phyloP scores from a whole-genome alignment of 345 rosid species.

The Cardiospermum halicacabum region DNA sequence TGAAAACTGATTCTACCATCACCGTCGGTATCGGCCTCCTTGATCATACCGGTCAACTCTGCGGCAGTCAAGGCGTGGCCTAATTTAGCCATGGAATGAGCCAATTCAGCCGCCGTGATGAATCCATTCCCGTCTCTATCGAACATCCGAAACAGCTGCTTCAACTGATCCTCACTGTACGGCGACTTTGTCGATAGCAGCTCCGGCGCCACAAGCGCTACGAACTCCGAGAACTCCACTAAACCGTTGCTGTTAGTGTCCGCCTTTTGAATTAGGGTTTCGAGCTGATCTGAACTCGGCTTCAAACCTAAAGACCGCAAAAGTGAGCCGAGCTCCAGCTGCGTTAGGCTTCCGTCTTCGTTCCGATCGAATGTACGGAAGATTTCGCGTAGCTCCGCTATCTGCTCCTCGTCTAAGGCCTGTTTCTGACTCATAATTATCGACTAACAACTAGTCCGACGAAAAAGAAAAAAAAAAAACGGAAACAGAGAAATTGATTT shows the following conservation, averaged over 20 bases:
- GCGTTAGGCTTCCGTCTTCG: conserved; percentile 85
- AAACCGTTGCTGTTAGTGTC: conserved; percentile 83
- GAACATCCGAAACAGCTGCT: conserved; percentile 58
- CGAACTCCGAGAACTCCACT: conserved; percentile 81
- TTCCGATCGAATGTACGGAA: conserved; percentile 83
- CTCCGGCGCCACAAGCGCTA: conserved; percentile 74
- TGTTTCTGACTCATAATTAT: conserved; percentile 49
- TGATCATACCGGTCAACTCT: conserved; percentile 91
- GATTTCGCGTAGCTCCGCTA: conserved; percentile 69
- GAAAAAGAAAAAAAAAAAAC: background rate
- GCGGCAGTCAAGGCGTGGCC: conserved; percentile 79
- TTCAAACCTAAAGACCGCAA: conserved; percentile 70
- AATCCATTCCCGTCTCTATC: conserved; percentile 79
- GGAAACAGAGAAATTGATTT: background rate
- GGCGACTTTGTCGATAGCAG: conserved; percentile 63
- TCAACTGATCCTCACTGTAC: conserved; percentile 68
- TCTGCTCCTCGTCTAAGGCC: conserved; percentile 71
- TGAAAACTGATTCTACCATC: conserved; percentile 80
- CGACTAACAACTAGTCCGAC: no score
- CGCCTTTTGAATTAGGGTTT: conserved; percentile 59
- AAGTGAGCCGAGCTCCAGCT: conserved; percentile 82
- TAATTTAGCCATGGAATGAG: conserved; percentile 81
- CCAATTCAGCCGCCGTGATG: conserved; percentile 77
- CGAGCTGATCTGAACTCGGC: conserved; percentile 73
- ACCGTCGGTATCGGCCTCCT: conserved; percentile 89